These are phyloP conservation scores for Zalaria obscura DNA, from an alignment of 2,329 filamentous ascomycete genomes.

Conservation along the genomic window DNA sequence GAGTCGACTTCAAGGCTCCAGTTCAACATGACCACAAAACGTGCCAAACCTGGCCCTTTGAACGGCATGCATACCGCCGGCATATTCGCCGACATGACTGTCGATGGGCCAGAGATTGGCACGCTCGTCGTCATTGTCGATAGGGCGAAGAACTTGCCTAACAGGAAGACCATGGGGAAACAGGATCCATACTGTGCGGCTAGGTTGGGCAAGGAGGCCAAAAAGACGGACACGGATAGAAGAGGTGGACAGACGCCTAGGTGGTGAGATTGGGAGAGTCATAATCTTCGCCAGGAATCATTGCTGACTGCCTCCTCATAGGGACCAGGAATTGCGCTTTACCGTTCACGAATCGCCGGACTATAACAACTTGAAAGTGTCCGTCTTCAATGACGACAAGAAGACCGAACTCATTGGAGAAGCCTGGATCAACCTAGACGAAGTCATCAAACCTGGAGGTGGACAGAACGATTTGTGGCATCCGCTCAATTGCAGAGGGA, in stretches of 20 bases:
- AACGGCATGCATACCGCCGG: conserved; percentile 57
- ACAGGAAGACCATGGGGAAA: conserved; percentile 94
- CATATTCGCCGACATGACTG: conserved; percentile 85
- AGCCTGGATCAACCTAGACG: conserved; percentile 71
- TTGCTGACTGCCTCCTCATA: conserved; percentile 24
- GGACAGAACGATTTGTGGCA: conserved; percentile 96
- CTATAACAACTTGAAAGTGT: conserved; percentile 90
- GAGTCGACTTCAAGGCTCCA: conserved; percentile 3
- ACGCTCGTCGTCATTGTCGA: conserved; percentile 87
- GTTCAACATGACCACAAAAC: conserved; percentile 20
- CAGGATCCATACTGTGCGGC: conserved; percentile 96
- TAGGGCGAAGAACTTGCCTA: conserved; percentile 91
- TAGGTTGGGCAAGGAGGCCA: conserved; percentile 86
- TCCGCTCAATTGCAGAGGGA: conserved; percentile 70
- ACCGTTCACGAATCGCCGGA: conserved; percentile 91
- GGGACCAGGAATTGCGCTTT: conserved; percentile 96
- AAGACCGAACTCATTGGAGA: conserved; percentile 94
- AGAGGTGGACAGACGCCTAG: conserved; percentile 87
- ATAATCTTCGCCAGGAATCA: background rate
- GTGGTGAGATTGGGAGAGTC: conserved; percentile 51
- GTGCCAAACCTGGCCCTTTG: conserved; percentile 12
- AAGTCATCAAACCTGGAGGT: conserved; percentile 70
- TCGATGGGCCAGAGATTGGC: conserved; percentile 86
- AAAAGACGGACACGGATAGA: conserved; percentile 90
- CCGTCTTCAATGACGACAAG: conserved; percentile 96